phyloP scores from a whole-genome alignment of 441 rosid genomes.

The Dalechampia spathulata region DNA sequence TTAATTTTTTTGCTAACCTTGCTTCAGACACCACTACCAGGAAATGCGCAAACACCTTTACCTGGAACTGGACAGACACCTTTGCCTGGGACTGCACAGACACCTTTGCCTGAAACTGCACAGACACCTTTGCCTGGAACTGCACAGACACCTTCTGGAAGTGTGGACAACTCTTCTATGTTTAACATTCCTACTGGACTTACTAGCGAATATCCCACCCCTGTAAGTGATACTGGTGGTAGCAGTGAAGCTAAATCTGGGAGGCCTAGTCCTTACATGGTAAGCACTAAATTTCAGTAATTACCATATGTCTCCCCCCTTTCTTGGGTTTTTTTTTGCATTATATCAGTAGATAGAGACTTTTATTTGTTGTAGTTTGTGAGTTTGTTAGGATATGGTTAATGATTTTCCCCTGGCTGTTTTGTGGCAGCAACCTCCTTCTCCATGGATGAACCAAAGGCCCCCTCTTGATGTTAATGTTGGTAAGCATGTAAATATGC shows the following conservation, averaged over 20 bases:
- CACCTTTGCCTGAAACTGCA: slow-evolving; percentile 32
- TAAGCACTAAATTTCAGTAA: slow-evolving; percentile 21
- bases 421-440: slow-evolving; percentile 70
- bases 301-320: neutral
- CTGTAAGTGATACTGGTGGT: slow-evolving; percentile 52
- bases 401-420: too few relatives aligned
- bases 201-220: slow-evolving; percentile 73
- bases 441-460: slow-evolving; percentile 85
- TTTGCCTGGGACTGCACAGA: slow-evolving; percentile 50
- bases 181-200: slow-evolving; percentile 90
- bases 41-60: slow-evolving; percentile 89
- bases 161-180: slow-evolving; percentile 65
- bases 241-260: slow-evolving; percentile 56
- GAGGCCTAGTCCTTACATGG: slow-evolving; percentile 81
- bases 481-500: slow-evolving; percentile 48
- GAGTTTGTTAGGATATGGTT: too few relatives aligned
- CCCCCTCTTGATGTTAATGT: slow-evolving; percentile 87
- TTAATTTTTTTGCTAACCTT: slow-evolving; percentile 2
- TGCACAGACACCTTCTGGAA: slow-evolving; percentile 37
- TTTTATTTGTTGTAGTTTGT: too few relatives aligned
- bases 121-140: slow-evolving; percentile 70
- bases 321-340: too few relatives aligned
- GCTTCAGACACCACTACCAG: slow-evolving; percentile 73
- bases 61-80: slow-evolving; percentile 77
- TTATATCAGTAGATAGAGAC: neutral